phyloP scores from a whole-genome alignment of 768 basidiomycete species.

The Daedaleopsis sinensis region DNA sequence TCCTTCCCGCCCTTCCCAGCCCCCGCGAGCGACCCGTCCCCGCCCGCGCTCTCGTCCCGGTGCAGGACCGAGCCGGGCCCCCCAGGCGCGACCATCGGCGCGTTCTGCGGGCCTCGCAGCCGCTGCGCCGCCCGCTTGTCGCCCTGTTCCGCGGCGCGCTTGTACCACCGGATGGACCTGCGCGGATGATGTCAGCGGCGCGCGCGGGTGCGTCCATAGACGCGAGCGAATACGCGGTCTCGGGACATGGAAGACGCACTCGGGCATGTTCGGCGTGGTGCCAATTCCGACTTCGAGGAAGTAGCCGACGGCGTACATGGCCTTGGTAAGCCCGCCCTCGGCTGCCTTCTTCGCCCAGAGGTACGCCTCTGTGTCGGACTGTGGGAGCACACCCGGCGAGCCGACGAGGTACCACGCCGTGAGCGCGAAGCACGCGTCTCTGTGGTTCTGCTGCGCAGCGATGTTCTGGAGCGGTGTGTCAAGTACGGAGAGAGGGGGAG shows the following conservation, averaged over 20 bases:
- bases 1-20: conserved; percentile 59
- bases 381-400: conserved; percentile 94
- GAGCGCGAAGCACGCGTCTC: conserved; percentile 96
- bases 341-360: conserved; percentile 97
- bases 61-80: conserved; percentile 64
- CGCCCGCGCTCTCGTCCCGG: conserved; percentile 49
- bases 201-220: not conserved
- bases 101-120: conserved; percentile 61
- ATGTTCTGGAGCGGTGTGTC: conserved; percentile 71
- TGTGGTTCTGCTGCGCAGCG: conserved; percentile 95
- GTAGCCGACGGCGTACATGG: conserved; percentile 98
- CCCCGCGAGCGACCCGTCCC: conserved; percentile 32
- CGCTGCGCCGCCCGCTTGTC: conserved; percentile 93
- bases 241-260: conserved; percentile 49
- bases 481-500: not conserved
- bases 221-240: not conserved
- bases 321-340: conserved; percentile 88
- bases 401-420: conserved; percentile 99
- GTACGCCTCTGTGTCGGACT: conserved; percentile 97
- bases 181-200: conserved; percentile 1
- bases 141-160: conserved; percentile 86
- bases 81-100: conserved; percentile 58
- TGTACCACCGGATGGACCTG: conserved; percentile 82
- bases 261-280: conserved; percentile 62
- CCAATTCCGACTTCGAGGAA: conserved; percentile 96